phyloP scores from a whole-genome alignment of 2,329 filamentous ascomycete species.

The Harringtonia lauricola region DNA sequence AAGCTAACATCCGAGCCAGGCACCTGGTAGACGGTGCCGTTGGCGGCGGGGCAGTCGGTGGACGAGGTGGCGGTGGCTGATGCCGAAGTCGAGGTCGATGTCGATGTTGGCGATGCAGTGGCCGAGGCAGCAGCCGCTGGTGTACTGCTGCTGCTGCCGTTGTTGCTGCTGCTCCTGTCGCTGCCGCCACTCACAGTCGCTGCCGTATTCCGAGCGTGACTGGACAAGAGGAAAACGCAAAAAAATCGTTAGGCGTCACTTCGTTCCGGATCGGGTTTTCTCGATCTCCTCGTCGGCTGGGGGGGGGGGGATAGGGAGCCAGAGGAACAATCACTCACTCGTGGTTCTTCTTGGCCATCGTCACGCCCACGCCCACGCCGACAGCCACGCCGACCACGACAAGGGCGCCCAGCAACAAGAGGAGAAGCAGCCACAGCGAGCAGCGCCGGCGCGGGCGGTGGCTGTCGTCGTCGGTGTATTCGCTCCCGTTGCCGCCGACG shows the following conservation, averaged over 20 bases:
- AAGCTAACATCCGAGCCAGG: constrained; percentile 29
- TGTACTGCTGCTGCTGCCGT: constrained; percentile 5
- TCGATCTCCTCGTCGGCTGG: too few species aligned
- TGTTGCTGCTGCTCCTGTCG: neutral
- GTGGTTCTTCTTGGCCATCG: neutral
- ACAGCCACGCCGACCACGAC: constrained; percentile 24
- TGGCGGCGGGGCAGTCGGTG: constrained; percentile 28
- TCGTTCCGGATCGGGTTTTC: too few species aligned
- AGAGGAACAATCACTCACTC: neutral
- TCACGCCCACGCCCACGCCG: constrained; percentile 28
- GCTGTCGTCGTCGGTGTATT: constrained; percentile 17
- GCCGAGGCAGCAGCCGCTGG: constrained; percentile 12
- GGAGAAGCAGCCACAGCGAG: constrained; percentile 20
- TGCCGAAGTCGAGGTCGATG: neutral
- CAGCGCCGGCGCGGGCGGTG: constrained; percentile 17
- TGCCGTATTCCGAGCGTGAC: too few species aligned
- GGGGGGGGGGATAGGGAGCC: too few species aligned
- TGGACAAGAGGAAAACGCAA: too few species aligned
- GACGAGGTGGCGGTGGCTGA: constrained; percentile 12
- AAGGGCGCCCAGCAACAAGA: constrained; percentile 15
- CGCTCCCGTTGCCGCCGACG: constrained; percentile 4
- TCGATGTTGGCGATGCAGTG: constrained; percentile 12
- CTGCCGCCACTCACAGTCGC: too few species aligned
- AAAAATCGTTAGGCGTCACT: too few species aligned
- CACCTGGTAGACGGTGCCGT: constrained; percentile 31